Evolutionary conservation across 75 land plant genomes (phyloP), one percentile per base, ranked within the genome.

Genomic region (Larix kaempferi): DNA sequence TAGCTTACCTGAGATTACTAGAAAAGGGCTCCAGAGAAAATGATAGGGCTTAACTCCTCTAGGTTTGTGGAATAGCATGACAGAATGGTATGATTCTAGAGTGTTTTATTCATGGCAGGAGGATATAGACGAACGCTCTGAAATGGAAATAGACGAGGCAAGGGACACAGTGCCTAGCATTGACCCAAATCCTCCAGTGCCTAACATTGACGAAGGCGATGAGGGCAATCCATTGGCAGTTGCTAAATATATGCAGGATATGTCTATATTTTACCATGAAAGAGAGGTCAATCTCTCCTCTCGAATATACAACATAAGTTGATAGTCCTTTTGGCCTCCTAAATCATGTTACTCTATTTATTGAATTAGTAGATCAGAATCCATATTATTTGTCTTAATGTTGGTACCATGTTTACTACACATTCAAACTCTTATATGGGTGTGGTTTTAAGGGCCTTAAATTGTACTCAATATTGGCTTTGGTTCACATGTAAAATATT

Each of bases 201-300:
- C 33, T 29, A 29, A 29, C 33, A 29, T 29, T 29, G 33, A 29
- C 10, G 57, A 59, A 41, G 25, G 60, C 16, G 84, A 83, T 55
- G 75, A 55, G n/a, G 77, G 59, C 3, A 79, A 83, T 39, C 81
- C 33, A 56, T 66, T 83, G 41, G 81, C 76, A 5, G 80, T 78
- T 21, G 66, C 55, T 15, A 81, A 83, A 27, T 83, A 79, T 37
- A 77, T 83, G 5, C 72, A 79, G 26, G 81, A 83, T 37, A 83
- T 83, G 7, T 83, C 74, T 58, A 63, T 49, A n/a, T 67, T n/a
- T 13, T 79, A 83, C 44, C 57, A 56, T 5, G 58, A 79, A 78
- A 60, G 44, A n/a, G 84, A 83, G 83, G 84, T 83, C 41, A 66
- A 21, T 66, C 35, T 66, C 29, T 63, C 13, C 15, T 27, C 35